phyloP scores from a whole-genome alignment of 495 filamentous ascomycete species.

The Hypoxylon perforatum region DNA sequence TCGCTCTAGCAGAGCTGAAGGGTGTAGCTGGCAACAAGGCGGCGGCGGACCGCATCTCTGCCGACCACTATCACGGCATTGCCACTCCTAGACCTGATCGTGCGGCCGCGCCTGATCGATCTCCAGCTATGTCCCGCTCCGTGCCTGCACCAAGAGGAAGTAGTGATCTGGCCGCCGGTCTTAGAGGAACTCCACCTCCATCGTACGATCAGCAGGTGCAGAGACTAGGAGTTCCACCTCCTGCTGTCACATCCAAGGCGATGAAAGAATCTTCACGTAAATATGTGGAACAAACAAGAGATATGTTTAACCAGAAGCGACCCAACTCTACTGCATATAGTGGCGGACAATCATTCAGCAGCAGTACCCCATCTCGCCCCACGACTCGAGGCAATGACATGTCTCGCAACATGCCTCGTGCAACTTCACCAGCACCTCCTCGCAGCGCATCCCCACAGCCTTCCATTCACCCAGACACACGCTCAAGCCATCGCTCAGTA shows the following conservation, averaged over 20 bases:
- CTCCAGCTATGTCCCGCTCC: slow-evolving; percentile 48
- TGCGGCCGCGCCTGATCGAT: slow-evolving; percentile 55
- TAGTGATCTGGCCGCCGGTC: slow-evolving; percentile 58
- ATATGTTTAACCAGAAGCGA: slow-evolving; percentile 74
- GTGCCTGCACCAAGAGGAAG: slow-evolving; percentile 62
- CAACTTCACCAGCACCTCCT: slow-evolving; percentile 61
- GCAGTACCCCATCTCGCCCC: slow-evolving; percentile 51
- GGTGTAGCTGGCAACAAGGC: slow-evolving; percentile 76
- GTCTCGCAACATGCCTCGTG: slow-evolving; percentile 62
- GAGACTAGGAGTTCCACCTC: slow-evolving; percentile 88
- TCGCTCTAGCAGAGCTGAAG: slow-evolving; percentile 92
- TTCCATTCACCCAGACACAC: slow-evolving; percentile 48
- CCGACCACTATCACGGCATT: slow-evolving; percentile 92
- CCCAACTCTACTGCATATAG: slow-evolving; percentile 50
- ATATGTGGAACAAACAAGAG: slow-evolving; percentile 84
- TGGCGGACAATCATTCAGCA: slow-evolving; percentile 34
- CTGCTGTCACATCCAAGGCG: slow-evolving; percentile 87
- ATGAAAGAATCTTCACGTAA: slow-evolving; percentile 94
- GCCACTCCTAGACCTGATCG: slow-evolving; percentile 77
- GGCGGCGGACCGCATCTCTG: slow-evolving; percentile 81
- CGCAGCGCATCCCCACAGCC: slow-evolving; percentile 65
- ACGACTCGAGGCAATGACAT: slow-evolving; percentile 60
- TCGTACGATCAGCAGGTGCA: slow-evolving; percentile 82
- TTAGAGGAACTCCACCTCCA: slow-evolving; percentile 81
- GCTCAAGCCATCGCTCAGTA: slow-evolving; percentile 56